A percentile compares a stretch with the other conserved stretches of the same genome.
Conservation (phyloP, 2,329 filamentous ascomycete species). For the Trichoderma semiorbis region DNA sequence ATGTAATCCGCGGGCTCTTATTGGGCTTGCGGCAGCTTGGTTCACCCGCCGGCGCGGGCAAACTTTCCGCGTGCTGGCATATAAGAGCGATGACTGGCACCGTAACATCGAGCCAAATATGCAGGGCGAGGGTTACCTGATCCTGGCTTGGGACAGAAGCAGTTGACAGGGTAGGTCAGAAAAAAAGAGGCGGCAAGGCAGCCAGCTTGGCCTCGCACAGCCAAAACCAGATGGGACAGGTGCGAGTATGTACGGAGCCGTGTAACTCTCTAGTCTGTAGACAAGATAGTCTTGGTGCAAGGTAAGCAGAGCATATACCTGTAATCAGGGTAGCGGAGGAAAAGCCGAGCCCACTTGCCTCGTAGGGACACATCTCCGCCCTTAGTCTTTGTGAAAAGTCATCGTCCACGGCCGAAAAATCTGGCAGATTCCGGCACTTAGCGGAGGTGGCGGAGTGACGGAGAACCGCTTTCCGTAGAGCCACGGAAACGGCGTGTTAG, state of each 20-base stretch:
- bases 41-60: conserved; percentile 14
- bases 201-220: not conserved
- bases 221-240: not conserved
- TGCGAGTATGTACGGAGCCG: not conserved
- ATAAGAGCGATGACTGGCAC: not conserved
- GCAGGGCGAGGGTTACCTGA: not conserved
- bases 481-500: not conserved
- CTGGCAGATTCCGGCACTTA: not conserved
- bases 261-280: not conserved
- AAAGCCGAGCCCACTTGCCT: not conserved
- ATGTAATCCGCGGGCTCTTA: conserved; percentile 12
- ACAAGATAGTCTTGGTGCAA: not conserved
- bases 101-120: not conserved
- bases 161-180: not conserved
- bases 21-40: conserved; percentile 14
- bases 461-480: not conserved
- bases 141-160: not conserved
- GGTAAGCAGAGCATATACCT: not conserved
- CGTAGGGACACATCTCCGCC: conserved; percentile 10
- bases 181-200: not conserved
- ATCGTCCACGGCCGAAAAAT: not conserved
- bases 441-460: conserved; percentile 2
- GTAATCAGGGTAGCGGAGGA: not conserved
- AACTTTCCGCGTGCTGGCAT: conserved; percentile 8
- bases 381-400: not conserved